Conservation (phyloP, 768 basidiomycete genomes). For the Kockovaella imperatae region DNA sequence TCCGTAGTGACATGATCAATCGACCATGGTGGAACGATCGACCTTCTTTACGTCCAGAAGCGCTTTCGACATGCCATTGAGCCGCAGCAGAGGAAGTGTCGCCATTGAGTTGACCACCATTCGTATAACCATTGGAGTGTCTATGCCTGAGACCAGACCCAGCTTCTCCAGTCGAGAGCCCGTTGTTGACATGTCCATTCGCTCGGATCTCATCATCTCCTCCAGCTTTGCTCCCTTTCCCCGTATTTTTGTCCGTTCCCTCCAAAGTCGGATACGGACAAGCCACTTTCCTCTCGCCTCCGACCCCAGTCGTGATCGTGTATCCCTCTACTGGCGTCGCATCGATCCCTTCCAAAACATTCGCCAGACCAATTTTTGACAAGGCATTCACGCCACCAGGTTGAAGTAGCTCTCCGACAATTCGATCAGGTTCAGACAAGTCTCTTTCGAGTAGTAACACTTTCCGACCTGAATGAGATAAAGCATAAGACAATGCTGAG, state of each 20-base stretch:
- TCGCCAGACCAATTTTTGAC: conserved; percentile 64
- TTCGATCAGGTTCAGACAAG: conserved; percentile 84
- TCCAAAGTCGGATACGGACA: conserved; percentile 70
- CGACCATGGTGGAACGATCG: conserved; percentile 89
- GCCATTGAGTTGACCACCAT: not conserved
- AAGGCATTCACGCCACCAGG: conserved; percentile 80
- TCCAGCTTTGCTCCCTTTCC: conserved; percentile 4
- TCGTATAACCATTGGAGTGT: not conserved
- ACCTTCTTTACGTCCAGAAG: conserved; percentile 51
- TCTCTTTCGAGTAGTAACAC: conserved; percentile 86
- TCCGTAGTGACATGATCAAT: conserved; percentile 72
- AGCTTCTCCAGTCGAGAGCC: no score
- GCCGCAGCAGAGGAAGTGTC: not conserved
- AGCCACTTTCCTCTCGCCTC: conserved; percentile 57
- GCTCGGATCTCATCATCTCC: conserved; percentile 3
- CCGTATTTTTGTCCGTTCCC: conserved; percentile 8
- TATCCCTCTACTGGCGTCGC: conserved; percentile 77
- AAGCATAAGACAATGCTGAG: conserved; percentile 73
- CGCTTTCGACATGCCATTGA: conserved; percentile 26
- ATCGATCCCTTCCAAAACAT: conserved; percentile 77
- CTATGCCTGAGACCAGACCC: no score
- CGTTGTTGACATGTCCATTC: not conserved
- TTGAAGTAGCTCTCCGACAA: conserved; percentile 93
- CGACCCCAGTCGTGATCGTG: conserved; percentile 66
- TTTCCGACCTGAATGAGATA: conserved; percentile 62